Conservation (phyloP, 2,329 filamentous ascomycete species). For the Colletotrichum falcatum region DNA sequence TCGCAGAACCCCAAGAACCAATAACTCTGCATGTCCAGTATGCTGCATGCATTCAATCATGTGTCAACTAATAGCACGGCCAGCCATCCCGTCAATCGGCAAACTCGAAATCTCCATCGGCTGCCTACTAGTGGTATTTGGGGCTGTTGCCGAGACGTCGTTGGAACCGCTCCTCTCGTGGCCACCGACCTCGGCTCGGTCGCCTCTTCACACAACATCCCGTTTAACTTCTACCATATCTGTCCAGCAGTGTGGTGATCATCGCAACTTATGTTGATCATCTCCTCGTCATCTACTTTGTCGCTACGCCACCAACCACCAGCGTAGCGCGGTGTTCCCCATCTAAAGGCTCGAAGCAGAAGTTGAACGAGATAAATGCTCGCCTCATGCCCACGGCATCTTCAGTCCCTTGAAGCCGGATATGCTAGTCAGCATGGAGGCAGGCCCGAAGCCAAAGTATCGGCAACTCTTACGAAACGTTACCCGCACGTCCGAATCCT, state of each 20-base stretch:
- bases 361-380: no score
- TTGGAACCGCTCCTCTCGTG: neutral
- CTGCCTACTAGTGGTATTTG: neutral
- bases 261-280: neutral
- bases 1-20: neutral
- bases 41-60: conserved; percentile 31
- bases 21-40: neutral
- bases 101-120: neutral
- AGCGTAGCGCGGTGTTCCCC: neutral
- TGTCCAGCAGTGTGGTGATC: neutral
- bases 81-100: neutral
- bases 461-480: neutral
- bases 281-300: neutral
- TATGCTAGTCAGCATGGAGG: neutral
- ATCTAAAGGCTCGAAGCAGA: neutral
- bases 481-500: neutral
- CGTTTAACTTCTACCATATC: neutral
- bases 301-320: neutral
- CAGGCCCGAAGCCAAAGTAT: neutral
- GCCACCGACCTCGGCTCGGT: neutral
- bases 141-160: neutral
- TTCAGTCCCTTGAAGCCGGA: neutral
- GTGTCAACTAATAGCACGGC: conserved; percentile 5
- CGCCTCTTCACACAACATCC: neutral
- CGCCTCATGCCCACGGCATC: neutral